Evolutionary conservation across 208 protist genomes (phyloP), one percentile per base, ranked within the genome.

Genomic region (Leishmania tarentolae): DNA sequence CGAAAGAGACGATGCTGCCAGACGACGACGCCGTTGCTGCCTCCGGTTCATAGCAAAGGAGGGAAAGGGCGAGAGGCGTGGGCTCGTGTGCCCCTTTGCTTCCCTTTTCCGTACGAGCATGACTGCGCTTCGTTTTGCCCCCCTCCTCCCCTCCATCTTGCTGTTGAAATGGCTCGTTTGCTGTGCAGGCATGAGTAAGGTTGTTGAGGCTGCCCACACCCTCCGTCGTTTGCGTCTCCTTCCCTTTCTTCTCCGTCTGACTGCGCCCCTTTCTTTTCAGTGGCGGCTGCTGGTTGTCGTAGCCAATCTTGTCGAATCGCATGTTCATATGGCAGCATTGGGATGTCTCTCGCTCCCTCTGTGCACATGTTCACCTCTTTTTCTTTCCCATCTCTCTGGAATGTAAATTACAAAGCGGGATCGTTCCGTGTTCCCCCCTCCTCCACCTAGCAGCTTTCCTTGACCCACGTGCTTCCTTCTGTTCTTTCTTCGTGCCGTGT

Each of bases 1-100:
- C 78, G 19, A 81, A 84, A 57, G 71, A 89, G 46, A 83, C 85
- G 21, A 87, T 89, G 83, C 75, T 91, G 61, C 79, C 85, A 13
- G 86, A 90, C 46, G 66, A 75, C 47, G 40, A 56, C n/a, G 56
- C 53, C 11, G 47, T 53, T 63, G 8, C 28, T 53, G 50, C 31
- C 40, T 61, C 69, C 61, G 24, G 40, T 11, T 61, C 28, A 68
- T 52, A 47, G 44, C 68, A 6, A 37, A 42, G 69, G 31, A 7
- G 21, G 8, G 61, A n/a, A 37, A 44, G 59, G 52, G 31, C 42
- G 59, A 69, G 31, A 70, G 76, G 76, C 19, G 42, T 15, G 37
- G 31, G 28, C 31, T 53, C 8, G 24, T 69, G 21, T 81, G 40
- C 35, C 31, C 70, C 42, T 44, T 47, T 53, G 68, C 57, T 35